Base-by-base conservation (phyloP, 1,284 basidiomycete genomes). In the Trichosporon ovoides region DNA sequence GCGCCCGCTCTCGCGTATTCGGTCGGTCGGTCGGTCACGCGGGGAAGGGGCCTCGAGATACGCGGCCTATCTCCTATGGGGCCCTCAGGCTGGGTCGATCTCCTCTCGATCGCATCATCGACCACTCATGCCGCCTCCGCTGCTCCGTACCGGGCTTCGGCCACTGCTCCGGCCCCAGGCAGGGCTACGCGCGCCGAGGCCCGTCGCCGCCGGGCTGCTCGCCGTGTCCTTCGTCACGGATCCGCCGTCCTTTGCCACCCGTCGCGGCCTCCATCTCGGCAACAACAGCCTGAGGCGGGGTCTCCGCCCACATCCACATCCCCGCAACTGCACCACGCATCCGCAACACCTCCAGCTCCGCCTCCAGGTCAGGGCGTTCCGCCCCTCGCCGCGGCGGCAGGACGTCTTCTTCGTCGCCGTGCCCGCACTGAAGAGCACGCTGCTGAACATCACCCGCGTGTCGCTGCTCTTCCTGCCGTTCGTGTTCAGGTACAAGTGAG, bases 381-480 rank as follows among this genome's bases (percentile, higher is more conserved):
- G 74, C 55, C 59, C 76, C 1, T 67, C 77, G 2, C 56, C 56
- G 1, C 63, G 61, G 1, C 66, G 73, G 1, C 59, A 63, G 2
- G 80, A 81, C 66, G 71, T 81, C 34, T 77, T 81, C 66, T 80
- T 81, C 71, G 61, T 80, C 34, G 69, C 80, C 7, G 66, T 80
- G 59, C 80, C 80, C 51, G 77, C 78, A 7, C 65, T 80, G 46
- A 80, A 80, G 61, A 73, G 73, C 14, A 67, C 65, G 6, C 63
- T 81, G 24, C 66, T 81, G 33, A 70, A 68, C 48, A 61, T 80
- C 7, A 79, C 80, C 13, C 65, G 80, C 34, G 68, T 76, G 34
- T 73, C 74, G 7, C 68, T 82, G 31, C 63, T 82, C 48, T 71
- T 78, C 52, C 66, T 82, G 13, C 81, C 81, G 4, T 81, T 82